Evolutionary conservation across 176 grass and related monocot genomes (phyloP).

Genomic region (Rhynchospora tenuis): DNA sequence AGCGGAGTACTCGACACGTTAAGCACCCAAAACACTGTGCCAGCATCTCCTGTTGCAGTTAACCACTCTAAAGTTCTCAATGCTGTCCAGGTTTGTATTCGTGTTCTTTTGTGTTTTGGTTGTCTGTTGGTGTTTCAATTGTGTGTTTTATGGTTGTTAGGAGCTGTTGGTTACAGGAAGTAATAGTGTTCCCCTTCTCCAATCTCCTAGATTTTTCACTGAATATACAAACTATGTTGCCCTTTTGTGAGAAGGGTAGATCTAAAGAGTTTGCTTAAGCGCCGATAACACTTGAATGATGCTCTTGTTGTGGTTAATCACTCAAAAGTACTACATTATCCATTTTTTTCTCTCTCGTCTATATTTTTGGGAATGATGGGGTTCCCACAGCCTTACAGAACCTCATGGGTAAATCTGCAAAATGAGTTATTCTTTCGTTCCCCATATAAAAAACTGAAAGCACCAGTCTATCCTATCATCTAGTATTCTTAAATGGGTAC

Average conservation of each 20-base stretch:
- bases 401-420: neutral
- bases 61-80: slow-evolving; percentile 93
- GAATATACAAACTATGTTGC: neutral
- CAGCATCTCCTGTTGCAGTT: slow-evolving; percentile 68
- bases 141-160: neutral
- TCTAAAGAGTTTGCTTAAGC: neutral
- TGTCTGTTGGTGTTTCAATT: neutral
- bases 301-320: neutral
- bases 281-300: neutral
- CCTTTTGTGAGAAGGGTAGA: neutral
- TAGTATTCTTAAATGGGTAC: neutral
- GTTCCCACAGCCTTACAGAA: neutral
- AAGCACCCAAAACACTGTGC: slow-evolving; percentile 69
- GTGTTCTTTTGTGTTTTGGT: neutral
- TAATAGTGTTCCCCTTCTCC: neutral
- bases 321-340: neutral
- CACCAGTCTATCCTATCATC: neutral
- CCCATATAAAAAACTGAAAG: neutral
- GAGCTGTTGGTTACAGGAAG: neutral
- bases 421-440: neutral
- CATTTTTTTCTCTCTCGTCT: neutral
- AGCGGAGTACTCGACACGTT: slow-evolving; percentile 68
- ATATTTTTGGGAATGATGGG: neutral
- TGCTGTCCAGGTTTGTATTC: slow-evolving; percentile 70
- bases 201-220: neutral